Conservation (phyloP, 495 filamentous ascomycete genomes). For the Cryomyces minteri region DNA sequence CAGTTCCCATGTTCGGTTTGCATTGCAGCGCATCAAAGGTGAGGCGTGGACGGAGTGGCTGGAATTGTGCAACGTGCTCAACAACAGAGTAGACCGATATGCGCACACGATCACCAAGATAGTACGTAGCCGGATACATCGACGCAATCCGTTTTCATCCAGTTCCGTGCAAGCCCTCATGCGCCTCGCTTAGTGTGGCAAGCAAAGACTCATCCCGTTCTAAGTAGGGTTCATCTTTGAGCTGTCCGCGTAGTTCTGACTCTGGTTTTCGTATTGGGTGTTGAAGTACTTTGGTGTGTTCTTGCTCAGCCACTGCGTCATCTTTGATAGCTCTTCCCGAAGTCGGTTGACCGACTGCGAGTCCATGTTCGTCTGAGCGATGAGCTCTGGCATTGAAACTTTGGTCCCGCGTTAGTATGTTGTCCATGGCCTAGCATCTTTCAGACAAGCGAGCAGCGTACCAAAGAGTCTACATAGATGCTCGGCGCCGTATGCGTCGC, state of each 20-base stretch:
- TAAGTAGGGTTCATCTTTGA: conserved; percentile 3
- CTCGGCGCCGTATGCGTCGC: conserved; percentile 83
- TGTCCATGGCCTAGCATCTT: not conserved
- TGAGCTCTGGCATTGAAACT: conserved; percentile 85
- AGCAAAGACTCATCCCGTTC: not conserved
- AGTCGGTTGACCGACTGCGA: conserved; percentile 68
- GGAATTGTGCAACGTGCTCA: no score
- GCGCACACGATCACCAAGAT: no score
- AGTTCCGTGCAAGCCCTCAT: no score
- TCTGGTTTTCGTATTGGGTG: conserved; percentile 51
- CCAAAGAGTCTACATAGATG: conserved; percentile 77
- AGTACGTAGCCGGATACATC: no score
- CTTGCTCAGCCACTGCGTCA: conserved; percentile 63
- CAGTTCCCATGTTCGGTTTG: no score
- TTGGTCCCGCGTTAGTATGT: not conserved
- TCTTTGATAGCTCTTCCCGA: conserved; percentile 66
- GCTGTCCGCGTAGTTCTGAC: conserved; percentile 40
- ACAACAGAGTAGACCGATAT: no score
- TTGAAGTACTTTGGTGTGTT: conserved; percentile 56
- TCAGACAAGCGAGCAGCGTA: conserved; percentile 20
- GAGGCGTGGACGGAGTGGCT: no score
- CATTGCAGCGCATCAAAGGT: no score
- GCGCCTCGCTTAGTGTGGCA: no score
- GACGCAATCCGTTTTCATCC: no score
- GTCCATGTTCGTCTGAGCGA: conserved; percentile 97